Evolutionary conservation across 495 filamentous ascomycete species (phyloP), one percentile per base, ranked within the genome.

Genomic region (Astrothelium macrocarpum): DNA sequence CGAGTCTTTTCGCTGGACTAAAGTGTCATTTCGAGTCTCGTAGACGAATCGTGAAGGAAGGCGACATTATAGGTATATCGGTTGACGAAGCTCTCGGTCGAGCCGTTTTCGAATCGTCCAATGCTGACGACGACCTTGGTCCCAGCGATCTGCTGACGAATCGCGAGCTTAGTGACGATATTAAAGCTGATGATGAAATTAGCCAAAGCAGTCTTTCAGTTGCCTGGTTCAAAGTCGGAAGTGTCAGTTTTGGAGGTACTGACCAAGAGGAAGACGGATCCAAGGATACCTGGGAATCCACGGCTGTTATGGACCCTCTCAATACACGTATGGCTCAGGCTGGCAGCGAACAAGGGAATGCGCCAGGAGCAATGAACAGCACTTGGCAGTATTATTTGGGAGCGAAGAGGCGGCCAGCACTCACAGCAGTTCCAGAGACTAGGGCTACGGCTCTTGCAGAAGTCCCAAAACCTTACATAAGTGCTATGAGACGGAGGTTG

Each of bases 311-410:
- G 53, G 91, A 96, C 70, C 87, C 90, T 9, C 82, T 85, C 20
- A 87, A 82, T 56, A 96, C 94, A 10, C 85, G 90, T 46, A 90
- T 97, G 82, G 87, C 88, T 11, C 89, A 95, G 71, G 87, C 90
- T 53, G 92, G 93, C 1, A 92, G 86, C 61, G 88, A 88, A 64
- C 85, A 87, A 45, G 85, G 87, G 68, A 86, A 86, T 59, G 73
- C 95, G 0, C 93, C 93, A 0, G 83, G 88, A 10, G 84, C 86
- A 0, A 80, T 86, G 43, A 80, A 80, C 36, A 95, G 82, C 67
- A 82, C 84, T 2, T 97, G 93, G 91, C 85, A 87, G 65, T 92
- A 90, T 66, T 97, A 96, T 75, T 80, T 96, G 9, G 87, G 88
- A 2, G 75, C 88, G 12, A 87, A 86, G 68, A 62, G 63, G 20